phyloP scores from a whole-genome alignment of 2,329 filamentous ascomycete species.

The Cylindrodendrum hubeiense region DNA sequence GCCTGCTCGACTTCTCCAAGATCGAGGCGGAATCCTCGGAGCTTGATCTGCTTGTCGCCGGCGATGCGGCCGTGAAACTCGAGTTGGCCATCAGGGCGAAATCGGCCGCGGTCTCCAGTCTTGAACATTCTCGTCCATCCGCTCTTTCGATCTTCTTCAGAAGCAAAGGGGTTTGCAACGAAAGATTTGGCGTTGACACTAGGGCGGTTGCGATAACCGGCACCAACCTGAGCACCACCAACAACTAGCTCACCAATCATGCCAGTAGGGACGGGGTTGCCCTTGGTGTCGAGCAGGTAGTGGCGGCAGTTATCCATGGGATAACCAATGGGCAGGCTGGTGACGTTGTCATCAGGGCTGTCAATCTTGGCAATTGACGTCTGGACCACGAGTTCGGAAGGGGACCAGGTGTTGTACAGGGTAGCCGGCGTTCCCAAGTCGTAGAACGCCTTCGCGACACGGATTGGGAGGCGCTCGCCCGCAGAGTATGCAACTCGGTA shows the following conservation, averaged over 20 bases:
- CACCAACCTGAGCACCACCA: constrained; percentile 56
- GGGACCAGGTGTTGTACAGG: constrained; percentile 40
- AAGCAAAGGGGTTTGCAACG: constrained; percentile 36
- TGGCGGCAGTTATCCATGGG: constrained; percentile 47
- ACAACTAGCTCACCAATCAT: constrained; percentile 57
- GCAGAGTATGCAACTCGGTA: constrained; percentile 40
- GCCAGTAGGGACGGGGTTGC: constrained; percentile 53
- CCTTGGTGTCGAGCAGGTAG: constrained; percentile 53
- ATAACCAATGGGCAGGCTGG: constrained; percentile 38
- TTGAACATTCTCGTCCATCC: constrained; percentile 54
- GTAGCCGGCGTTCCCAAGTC: constrained; percentile 38
- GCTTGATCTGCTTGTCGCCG: constrained; percentile 54
- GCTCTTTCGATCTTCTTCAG: constrained; percentile 34
- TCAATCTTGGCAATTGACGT: constrained; percentile 37
- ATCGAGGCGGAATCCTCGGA: constrained; percentile 52
- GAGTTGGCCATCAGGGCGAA: constrained; percentile 51
- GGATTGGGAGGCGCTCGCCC: constrained; percentile 39
- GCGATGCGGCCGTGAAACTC: constrained; percentile 52
- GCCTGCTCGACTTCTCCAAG: constrained; percentile 52
- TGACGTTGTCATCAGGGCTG: constrained; percentile 27
- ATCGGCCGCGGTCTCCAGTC: constrained; percentile 57
- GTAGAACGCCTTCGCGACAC: constrained; percentile 39
- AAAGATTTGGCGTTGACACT: constrained; percentile 64
- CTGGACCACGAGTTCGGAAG: constrained; percentile 40
- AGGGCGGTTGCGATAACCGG: constrained; percentile 53